Conservation (phyloP, 139 green algal genomes). For the Diplosphaera chodatii region DNA sequence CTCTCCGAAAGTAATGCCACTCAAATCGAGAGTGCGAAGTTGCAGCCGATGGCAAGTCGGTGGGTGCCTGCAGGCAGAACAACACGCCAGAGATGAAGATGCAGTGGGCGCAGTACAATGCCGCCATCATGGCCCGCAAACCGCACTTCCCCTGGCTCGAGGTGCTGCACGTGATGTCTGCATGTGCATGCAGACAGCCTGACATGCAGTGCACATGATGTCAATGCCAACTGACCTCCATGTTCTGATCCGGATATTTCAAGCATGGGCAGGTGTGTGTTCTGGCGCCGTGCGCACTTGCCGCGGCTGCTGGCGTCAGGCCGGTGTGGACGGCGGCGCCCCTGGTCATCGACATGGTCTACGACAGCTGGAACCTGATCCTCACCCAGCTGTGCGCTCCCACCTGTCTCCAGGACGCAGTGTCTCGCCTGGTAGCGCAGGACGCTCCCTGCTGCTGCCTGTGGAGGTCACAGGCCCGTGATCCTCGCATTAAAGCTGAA, state of each 20-base stretch:
- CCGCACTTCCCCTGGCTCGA: constrained; percentile 7
- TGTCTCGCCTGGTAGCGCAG: no score
- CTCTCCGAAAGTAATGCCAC: no score
- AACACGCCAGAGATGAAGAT: constrained; percentile 11
- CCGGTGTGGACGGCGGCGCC: constrained; percentile 15
- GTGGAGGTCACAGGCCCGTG: no score
- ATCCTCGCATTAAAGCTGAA: not conserved
- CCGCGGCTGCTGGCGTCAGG: constrained; percentile 20
- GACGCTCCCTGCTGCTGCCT: no score
- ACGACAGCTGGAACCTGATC: constrained; percentile 21
- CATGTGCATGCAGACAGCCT: no score
- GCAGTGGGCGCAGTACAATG: not conserved
- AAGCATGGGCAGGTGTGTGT: no score
- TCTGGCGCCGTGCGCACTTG: constrained; percentile 33
- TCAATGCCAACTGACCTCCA: no score
- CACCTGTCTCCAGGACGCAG: not conserved
- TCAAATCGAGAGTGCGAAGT: no score
- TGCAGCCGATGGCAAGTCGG: no score
- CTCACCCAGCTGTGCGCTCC: constrained; percentile 12
- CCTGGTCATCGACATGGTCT: constrained; percentile 23
- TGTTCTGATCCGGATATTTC: no score
- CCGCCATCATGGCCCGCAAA: not conserved
- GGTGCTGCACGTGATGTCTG: no score
- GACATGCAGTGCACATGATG: no score
- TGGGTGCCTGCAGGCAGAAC: not conserved